Base-by-base conservation (phyloP, 2,329 filamentous ascomycete species). In the Ascochyta clinopodiicola region DNA sequence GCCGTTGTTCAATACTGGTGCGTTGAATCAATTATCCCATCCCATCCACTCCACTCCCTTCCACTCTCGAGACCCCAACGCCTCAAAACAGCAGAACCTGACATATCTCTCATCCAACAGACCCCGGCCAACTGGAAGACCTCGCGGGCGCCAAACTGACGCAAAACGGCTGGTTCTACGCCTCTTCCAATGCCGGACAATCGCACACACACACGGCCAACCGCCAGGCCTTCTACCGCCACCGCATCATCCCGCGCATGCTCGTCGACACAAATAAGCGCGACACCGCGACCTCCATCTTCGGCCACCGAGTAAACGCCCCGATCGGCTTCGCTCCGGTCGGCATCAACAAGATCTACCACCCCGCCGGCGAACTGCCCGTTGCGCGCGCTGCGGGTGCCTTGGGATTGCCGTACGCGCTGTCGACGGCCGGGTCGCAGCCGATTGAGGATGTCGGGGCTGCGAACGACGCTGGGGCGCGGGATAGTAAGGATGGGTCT, bases 281-380 rank as follows among this genome's bases (percentile, higher is more conserved):
- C 34, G 84, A 88, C 63, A 86, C 84, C 1, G 73, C 74, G 1
- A 84, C 84, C 12, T 76, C 74, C 4, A 84, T 89, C 57, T 88
- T 87, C 69, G 83, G 85, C 13, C 83, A 87, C 69, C 78, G 79
- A 44, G 81, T 85, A 13, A 77, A 80, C 2, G 85, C 84, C 0
- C 86, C 86, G 0, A 83, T 88, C 45, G 85, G 84, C n/a, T 86
- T 88, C 64, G 83, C 86, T 0, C 85, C 86, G 0, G 82, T 88
- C 25, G 86, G 86, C 4, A 87, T 88, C 62, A 87, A 88, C 75
- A 82, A 83, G 58, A 88, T 88, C 62, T 88, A 87, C 74, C 80
- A 88, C 62, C 78, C 80, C 0, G 67, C 74, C 0, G 86, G 82
- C 35, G 86, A 89, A 66, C 67, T 86, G 0, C 80, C 84, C 0